Base-by-base conservation (phyloP, 2,329 filamentous ascomycete genomes). In the Diaporthe capsici region DNA sequence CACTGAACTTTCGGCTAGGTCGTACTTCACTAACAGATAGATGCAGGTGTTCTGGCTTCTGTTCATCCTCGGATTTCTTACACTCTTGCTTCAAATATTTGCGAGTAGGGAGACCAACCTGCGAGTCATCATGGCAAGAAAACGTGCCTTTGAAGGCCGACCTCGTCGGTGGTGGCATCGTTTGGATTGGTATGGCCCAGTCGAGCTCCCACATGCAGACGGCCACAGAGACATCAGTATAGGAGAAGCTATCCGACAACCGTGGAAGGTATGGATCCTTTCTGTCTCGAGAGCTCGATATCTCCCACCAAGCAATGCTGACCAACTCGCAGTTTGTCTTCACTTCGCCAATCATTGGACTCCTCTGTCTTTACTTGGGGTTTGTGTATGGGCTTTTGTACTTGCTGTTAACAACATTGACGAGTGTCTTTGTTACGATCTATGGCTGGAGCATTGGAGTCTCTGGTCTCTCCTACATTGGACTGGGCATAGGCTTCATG, bases 381-480 rank as follows among this genome's bases (percentile, higher is more conserved):
- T 37, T 60, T 15, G 57, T 60, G 9, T 60, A 60, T 37, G 57
- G 57, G 17, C 57, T 60, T 15, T 31, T 60, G 1, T 60, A 60
- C 57, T 34, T 60, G 34, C 57, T 60, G 2, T 10, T 60, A n/a
- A 60, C 57, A 25, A 60, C 57, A 60, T 9, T 60, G 17, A 60
- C 57, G 9, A 37, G 17, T n/a, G 57, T 60, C 31, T 60, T 60
- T 12, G 31, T 39, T 17, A n/a, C 31, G 15, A 60, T 60, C 22
- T 60, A 60, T 22, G 57, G 57, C 10, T 60, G 57, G 57, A 60
- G 57, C 34, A 60, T 60, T 25, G 57, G 57, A 60, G 17, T 60
- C 34, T 60, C 57, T 60, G 57, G 57, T 37, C 57, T 60, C 34
- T 60, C 57, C 31, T 60, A 60, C 57, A 60, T 60, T 25, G 57